Conservation (phyloP, 2,329 filamentous ascomycete species). For the Gaeumannomyces tritici region DNA sequence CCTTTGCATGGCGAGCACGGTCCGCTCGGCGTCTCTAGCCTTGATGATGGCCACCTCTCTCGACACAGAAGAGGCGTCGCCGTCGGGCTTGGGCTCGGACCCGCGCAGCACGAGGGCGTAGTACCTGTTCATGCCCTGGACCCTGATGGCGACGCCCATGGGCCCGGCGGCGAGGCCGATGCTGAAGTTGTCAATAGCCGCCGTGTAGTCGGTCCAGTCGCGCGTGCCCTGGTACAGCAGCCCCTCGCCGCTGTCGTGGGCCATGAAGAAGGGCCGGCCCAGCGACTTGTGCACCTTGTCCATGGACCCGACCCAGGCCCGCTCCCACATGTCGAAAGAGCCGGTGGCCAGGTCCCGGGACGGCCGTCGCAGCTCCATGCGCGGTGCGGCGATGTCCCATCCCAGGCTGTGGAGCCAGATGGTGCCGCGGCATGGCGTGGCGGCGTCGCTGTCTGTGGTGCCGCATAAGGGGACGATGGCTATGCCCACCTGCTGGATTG, state of each 20-base stretch:
- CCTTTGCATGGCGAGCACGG: not conserved
- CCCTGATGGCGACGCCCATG: constrained; percentile 10
- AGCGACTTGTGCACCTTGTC: constrained; percentile 13
- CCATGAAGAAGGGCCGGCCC: constrained; percentile 13
- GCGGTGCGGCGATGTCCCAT: constrained; percentile 12
- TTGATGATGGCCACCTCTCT: not conserved
- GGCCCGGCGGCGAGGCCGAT: constrained; percentile 18
- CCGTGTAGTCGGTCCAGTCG: constrained; percentile 20
- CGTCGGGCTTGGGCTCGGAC: not conserved
- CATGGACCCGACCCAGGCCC: constrained; percentile 17
- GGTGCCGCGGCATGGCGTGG: constrained; percentile 2
- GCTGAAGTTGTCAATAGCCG: constrained; percentile 11
- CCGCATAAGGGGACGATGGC: constrained; percentile 3
- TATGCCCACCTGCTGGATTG: constrained; percentile 17
- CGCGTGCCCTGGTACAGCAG: constrained; percentile 20
- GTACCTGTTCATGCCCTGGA: constrained; percentile 20
- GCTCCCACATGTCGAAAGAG: constrained; percentile 15
- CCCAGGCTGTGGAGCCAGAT: constrained; percentile 13
- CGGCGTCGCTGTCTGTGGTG: not conserved
- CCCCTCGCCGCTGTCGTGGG: constrained; percentile 19
- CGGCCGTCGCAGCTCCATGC: constrained; percentile 4
- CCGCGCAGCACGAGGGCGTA: constrained; percentile 15
- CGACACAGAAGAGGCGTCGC: too few relatives aligned
- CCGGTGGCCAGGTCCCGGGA: not conserved
- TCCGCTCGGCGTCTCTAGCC: not conserved